Conservation (phyloP, 805 yeast genomes). For the Metschnikowia bowlesiae region DNA sequence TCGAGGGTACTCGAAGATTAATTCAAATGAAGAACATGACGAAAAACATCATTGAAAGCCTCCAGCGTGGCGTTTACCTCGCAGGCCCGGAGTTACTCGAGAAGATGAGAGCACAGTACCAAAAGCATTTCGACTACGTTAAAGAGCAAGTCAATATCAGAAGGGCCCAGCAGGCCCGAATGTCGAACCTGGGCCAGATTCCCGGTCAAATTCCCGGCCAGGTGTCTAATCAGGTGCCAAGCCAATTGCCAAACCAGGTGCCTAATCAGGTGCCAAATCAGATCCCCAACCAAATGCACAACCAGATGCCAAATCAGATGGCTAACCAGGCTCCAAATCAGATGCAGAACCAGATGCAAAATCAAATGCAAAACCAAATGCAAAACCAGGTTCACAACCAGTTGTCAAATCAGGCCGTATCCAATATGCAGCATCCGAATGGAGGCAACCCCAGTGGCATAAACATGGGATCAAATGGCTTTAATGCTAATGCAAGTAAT, state of each 20-base stretch:
- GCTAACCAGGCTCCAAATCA: too few relatives aligned
- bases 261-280: neutral
- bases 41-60: slow-evolving; percentile 66
- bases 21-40: slow-evolving; percentile 77
- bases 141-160: slow-evolving; percentile 51
- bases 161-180: slow-evolving; percentile 31
- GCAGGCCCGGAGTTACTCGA: slow-evolving; percentile 72
- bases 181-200: slow-evolving; percentile 7
- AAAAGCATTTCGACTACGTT: slow-evolving; percentile 69
- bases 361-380: neutral
- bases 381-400: neutral
- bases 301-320: neutral
- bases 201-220: slow-evolving; percentile 1
- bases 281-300: neutral
- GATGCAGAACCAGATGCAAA: neutral
- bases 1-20: slow-evolving; percentile 69
- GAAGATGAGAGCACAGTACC: slow-evolving; percentile 66
- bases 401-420: neutral
- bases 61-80: slow-evolving; percentile 59
- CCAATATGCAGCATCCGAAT: neutral
- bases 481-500: neutral
- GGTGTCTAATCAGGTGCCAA: neutral
- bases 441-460: neutral
- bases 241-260: neutral
- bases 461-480: neutral